Base-by-base conservation (phyloP, 108 stramenopile species). In the Asterionellopsis glacialis region DNA sequence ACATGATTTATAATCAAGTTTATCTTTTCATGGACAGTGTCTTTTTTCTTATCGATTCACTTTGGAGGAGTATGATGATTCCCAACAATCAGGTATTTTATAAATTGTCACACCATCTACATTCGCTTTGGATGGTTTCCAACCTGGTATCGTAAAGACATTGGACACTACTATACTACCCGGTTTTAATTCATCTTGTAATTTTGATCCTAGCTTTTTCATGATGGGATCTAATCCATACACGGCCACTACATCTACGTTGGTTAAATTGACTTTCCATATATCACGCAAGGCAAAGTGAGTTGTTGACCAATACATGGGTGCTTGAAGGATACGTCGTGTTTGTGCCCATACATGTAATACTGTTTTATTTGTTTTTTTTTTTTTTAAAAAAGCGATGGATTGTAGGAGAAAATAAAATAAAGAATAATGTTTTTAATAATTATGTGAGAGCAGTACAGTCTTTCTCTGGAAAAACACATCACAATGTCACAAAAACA, bases 171-270 rank as follows among this genome's bases (percentile, higher is more conserved):
- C 77, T 42, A 84, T 51, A 5, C 70, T 67, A 11, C 80, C 83
- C 5, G 70, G 74, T 42, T 58, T 55, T 51, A 84, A 63, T 59
- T 84, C 83, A 1, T 60, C 38, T 65, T 76, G 39, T 51, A 84
- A 44, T 61, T 84, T 84, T 1, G 43, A 45, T 0, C 83, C 83
- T 23, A 84, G 54, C 4, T 75, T 43, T 45, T 68, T 51, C 83
- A 84, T 84, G 10, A 84, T 84, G 0, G 83, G 83, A n/a, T 63
- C 38, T 11, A 84, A 53, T 11, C 83, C 83, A 59, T 84, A 84
- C 40, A 84, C 83, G 0, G 77, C 72, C 14, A 84, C 74, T 18
- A 84, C 80, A 70, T 81, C 68, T 11, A 60, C 77, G 21, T 73
- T 25, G 19, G 41, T 45, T 15, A 84, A 50, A 27, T 63, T 59